phyloP scores from a whole-genome alignment of 1,284 basidiomycete genomes.

The Cystobasidium pallidum region DNA sequence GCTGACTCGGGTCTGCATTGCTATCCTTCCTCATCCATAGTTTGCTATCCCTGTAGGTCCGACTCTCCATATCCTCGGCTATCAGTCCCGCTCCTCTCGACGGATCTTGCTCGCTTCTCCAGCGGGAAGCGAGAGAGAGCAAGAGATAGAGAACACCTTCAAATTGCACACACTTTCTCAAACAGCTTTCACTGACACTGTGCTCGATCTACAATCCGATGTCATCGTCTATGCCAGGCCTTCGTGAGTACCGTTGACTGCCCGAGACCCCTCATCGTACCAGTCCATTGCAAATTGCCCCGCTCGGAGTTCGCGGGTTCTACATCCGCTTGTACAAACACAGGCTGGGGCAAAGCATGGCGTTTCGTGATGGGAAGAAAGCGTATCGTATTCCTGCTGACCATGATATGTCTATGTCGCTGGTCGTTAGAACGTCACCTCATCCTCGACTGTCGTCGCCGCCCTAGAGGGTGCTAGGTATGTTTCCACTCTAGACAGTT shows the following conservation, averaged over 20 bases:
- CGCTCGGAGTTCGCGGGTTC: not conserved
- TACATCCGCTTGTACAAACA: not conserved
- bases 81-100: not conserved
- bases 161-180: too few species aligned
- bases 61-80: not conserved
- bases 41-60: slow-evolving; percentile 48
- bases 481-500: slow-evolving; percentile 40
- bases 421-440: slow-evolving; percentile 59
- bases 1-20: too few species aligned
- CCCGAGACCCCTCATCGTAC: not conserved
- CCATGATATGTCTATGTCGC: too few species aligned
- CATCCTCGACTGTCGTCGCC: slow-evolving; percentile 83
- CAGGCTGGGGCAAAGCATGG: too few species aligned
- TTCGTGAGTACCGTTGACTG: slow-evolving; percentile 35
- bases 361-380: too few species aligned
- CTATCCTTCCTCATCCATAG: slow-evolving; percentile 11
- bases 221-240: slow-evolving; percentile 12
- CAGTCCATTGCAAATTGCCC: not conserved
- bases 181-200: not conserved
- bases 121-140: not conserved
- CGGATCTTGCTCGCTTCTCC: not conserved
- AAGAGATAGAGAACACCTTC: not conserved
- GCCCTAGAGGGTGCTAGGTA: slow-evolving; percentile 85
- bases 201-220: not conserved
- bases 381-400: too few species aligned